These are phyloP conservation scores for Penicillium lividum DNA, from an alignment of 495 filamentous ascomycete species.

Conservation along the genomic window DNA sequence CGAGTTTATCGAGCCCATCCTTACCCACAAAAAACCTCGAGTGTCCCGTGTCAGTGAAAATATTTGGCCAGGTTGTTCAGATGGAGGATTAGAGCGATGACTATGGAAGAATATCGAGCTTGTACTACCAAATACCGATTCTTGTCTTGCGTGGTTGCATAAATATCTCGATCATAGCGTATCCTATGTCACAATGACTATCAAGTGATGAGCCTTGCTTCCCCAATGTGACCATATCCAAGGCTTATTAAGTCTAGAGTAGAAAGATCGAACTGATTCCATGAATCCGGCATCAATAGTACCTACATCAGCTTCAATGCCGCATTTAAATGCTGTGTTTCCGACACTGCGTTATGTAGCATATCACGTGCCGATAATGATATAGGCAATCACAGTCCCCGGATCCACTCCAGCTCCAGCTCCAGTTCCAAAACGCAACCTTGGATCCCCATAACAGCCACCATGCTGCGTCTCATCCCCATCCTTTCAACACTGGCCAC, in stretches of 20 bases:
- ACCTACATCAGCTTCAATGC: too few relatives aligned
- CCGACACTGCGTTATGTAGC: not conserved
- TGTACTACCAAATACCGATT: not conserved
- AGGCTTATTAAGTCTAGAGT: too few relatives aligned
- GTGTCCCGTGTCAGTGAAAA: slow-evolving; percentile 4
- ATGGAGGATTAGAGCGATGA: not conserved
- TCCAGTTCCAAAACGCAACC: not conserved
- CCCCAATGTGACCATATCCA: not conserved
- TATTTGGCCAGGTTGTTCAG: slow-evolving; percentile 24
- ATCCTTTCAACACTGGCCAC: slow-evolving; percentile 20
- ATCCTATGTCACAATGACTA: not conserved
- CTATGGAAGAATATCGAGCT: not conserved
- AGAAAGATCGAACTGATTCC: not conserved
- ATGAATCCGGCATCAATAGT: not conserved
- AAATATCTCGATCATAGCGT: not conserved
- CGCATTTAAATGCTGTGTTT: not conserved
- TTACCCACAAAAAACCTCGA: not conserved
- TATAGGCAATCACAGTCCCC: slow-evolving; percentile 6
- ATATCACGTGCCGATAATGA: slow-evolving; percentile 20
- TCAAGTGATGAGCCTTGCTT: not conserved
- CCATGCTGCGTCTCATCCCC: slow-evolving; percentile 17
- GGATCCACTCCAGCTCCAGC: not conserved
- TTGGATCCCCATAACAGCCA: slow-evolving; percentile 3
- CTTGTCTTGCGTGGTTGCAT: not conserved
- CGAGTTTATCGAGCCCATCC: not conserved